These are phyloP conservation scores for Tagetes erecta DNA, from an alignment of 129 eudicot species.

Conservation along the genomic window DNA sequence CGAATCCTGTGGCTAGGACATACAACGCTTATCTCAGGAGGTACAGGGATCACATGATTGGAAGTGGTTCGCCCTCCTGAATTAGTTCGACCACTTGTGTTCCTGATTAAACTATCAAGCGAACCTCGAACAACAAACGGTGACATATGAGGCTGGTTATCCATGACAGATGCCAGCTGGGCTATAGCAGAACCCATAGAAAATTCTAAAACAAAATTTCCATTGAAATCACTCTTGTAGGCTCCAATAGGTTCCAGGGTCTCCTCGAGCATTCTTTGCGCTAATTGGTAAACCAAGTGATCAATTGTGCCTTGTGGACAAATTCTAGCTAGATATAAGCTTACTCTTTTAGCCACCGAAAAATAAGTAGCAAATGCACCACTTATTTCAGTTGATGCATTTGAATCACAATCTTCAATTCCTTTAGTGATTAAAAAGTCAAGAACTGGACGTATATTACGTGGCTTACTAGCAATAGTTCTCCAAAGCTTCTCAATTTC, in stretches of 20 bases:
- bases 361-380: conserved; percentile 96
- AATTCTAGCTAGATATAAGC: conserved; percentile 85
- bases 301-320: conserved; percentile 93
- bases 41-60: conserved; percentile 64
- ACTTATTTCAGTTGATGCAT: conserved; percentile 89
- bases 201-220: conserved; percentile 64
- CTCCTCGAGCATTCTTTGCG: conserved; percentile 93
- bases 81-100: conserved; percentile 67
- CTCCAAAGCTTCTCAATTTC: conserved; percentile 64
- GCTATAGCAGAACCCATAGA: conserved; percentile 73
- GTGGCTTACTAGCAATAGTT: conserved; percentile 51
- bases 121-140: conserved; percentile 82
- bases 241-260: conserved; percentile 60
- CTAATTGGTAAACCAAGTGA: conserved; percentile 86
- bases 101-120: conserved; percentile 68
- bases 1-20: conserved; percentile 62
- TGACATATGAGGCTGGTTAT: conserved; percentile 86
- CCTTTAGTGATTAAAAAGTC: conserved; percentile 92
- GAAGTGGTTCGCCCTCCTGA: conserved; percentile 77
- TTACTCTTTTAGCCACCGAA: conserved; percentile 87
- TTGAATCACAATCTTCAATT: conserved; percentile 94
- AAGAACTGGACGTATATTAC: conserved; percentile 56
- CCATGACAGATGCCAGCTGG: conserved; percentile 60
- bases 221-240: conserved; percentile 52
- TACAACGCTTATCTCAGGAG: conserved; percentile 64